These are phyloP conservation scores for Bacterosira constricta DNA, from an alignment of 108 stramenopile genomes.

Conservation along the genomic window DNA sequence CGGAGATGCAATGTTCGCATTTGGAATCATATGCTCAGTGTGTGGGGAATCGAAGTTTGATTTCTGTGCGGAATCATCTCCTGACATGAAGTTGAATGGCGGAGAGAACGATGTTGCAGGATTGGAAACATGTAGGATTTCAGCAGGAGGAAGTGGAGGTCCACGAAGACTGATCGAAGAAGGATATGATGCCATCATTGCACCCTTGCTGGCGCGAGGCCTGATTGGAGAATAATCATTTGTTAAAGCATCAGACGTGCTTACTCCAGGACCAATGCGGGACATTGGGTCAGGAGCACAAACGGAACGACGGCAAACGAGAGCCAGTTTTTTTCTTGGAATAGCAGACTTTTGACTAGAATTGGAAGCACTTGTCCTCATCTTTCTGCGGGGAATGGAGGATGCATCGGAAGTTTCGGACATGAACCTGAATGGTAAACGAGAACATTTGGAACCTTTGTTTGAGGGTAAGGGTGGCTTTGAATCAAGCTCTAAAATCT, in stretches of 20 bases:
- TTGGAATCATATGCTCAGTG: not conserved
- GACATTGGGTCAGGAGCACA: not conserved
- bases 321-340: too few relatives aligned
- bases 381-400: not conserved
- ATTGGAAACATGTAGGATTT: too few relatives aligned
- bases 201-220: slow-evolving; percentile 4
- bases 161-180: not conserved
- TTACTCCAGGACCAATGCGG: not conserved
- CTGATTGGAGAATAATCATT: not conserved
- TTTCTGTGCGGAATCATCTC: not conserved
- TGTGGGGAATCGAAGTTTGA: not conserved
- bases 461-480: too few relatives aligned
- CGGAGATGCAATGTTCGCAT: not conserved
- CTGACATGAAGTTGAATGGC: not conserved
- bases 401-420: not conserved
- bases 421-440: not conserved
- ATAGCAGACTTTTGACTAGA: not conserved
- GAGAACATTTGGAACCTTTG: too few relatives aligned
- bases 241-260: not conserved
- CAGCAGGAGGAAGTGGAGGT: not conserved
- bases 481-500: too few relatives aligned
- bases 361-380: not conserved
- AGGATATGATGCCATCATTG: not conserved
- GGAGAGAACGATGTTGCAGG: not conserved
- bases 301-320: not conserved